Evolutionary conservation across 768 basidiomycete genomes (phyloP).

Genomic region (Tulasnella sp.): DNA sequence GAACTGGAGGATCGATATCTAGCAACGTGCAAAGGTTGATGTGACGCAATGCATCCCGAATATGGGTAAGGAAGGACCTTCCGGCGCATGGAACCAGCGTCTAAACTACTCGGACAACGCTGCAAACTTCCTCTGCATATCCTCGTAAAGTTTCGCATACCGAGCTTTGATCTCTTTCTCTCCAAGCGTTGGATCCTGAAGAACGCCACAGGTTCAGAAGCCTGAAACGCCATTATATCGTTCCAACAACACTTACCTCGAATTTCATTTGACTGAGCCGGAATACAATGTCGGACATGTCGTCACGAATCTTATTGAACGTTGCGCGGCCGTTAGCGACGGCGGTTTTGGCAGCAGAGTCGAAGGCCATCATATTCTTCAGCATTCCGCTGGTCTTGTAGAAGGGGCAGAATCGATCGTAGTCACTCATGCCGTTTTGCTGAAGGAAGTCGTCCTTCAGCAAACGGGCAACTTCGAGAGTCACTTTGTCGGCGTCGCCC

Average conservation of each 20-base stretch:
- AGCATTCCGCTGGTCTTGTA: slow-evolving; percentile 98
- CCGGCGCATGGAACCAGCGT: neutral
- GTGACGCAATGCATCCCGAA: neutral
- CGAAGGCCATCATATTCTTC: slow-evolving; percentile 89
- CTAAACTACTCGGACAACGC: slow-evolving; percentile 27
- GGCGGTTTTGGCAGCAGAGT: slow-evolving; percentile 83
- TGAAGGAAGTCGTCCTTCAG: slow-evolving; percentile 96
- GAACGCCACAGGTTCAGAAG: slow-evolving; percentile 21
- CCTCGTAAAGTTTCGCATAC: slow-evolving; percentile 71
- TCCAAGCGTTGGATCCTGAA: slow-evolving; percentile 85
- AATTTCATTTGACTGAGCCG: slow-evolving; percentile 99
- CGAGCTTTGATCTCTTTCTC: slow-evolving; percentile 78
- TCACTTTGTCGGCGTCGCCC: slow-evolving; percentile 97
- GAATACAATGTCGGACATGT: slow-evolving; percentile 83
- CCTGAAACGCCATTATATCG: slow-evolving; percentile 8
- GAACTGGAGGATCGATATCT: neutral
- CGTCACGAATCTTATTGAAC: slow-evolving; percentile 83
- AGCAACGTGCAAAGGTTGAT: neutral
- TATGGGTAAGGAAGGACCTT: neutral
- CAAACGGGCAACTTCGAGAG: slow-evolving; percentile 94
- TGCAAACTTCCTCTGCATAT: slow-evolving; percentile 85
- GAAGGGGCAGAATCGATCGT: slow-evolving; percentile 96
- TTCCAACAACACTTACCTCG: slow-evolving; percentile 57
- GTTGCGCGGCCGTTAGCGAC: slow-evolving; percentile 80
- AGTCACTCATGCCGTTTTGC: slow-evolving; percentile 98